Evolutionary conservation across 2,329 filamentous ascomycete species (phyloP), one percentile per base, ranked within the genome.

Genomic region (Aspergillus pseudonomiae): DNA sequence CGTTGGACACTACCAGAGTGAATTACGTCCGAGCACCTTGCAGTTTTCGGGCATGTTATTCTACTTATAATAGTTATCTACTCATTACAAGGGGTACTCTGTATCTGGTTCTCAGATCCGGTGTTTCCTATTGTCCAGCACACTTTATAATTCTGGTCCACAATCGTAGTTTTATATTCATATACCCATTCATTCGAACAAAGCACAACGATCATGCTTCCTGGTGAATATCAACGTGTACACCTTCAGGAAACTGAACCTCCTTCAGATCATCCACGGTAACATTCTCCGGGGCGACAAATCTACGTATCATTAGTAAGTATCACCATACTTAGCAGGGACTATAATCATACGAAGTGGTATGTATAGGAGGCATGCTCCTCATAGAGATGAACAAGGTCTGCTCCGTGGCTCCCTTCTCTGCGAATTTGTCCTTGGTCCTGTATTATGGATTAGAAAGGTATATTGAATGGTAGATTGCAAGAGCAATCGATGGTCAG

Each of bases 301-400:
- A 64, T 19, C 67, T 69, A 50, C 14, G 12, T 14, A 12, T 16
- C 4, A 11, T 34, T 4, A 26, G 16, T 21, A 14, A 21, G 14
- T 3, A 10, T 57, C 14, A 19, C n/a, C 6, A 21, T 14, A 32
- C 14, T 9, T 3, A 21, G 24, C 3, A 11, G 21, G 14, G 9
- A 1, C 6, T 16, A 41, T 24, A 1, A 19, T 26, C 66, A 21
- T 62, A 69, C 67, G 60, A 66, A 1, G 64, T 67, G 6, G 60
- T 61, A 59, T 69, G 67, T n/a, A 62, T 55, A 2, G 67, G 67
- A 10, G 65, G 67, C 11, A 67, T 36, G 32, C 63, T 69, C 46
- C 57, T 28, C 41, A 63, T 69, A 6, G 67, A 66, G 30, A 67
- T 62, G 34, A 67, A 69, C 26, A 63, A 45, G 1, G 64, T 59